Base-by-base conservation (phyloP, 2,329 filamentous ascomycete genomes). In the Phialophora macrospora region DNA sequence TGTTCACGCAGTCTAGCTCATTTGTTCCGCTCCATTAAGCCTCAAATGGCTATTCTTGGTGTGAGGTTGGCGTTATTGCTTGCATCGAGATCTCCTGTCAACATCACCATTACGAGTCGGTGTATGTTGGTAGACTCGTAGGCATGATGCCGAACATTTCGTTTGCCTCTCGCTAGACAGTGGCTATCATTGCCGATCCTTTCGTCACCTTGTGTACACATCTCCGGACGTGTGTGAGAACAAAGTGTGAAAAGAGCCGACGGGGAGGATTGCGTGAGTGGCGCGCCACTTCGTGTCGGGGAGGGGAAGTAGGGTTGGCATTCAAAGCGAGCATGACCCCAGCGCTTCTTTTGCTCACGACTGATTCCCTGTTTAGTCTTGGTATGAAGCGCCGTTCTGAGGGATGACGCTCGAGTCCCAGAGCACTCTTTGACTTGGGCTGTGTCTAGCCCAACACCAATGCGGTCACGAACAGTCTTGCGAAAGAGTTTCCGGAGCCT, bases 151-250 rank as follows among this genome's bases (percentile, higher is more conserved):
- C 26, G 51, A 32, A 34, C n/a, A 24, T 55, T n/a, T 26, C 17
- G 20, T 24, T 62, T 30, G 51, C 48, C 59, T 54, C 48, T 62
- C 51, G 59, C 59, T 62, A 48, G 41, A 44, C 51, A 17, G 14
- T 34, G 59, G 26, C 59, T 55, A 62, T 62, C 59, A 55, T n/a
- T 46, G 59, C 22, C 26, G 59, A 62, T 62, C 59, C 55, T n/a
- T 30, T 41, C 46, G 46, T 52, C 58, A 60, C 58, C 30, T 12
- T 52, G 58, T 52, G 11, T 34, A 11, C 28, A 7, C 46, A 17
- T 14, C 7, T 38, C 26, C 22, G 22, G 41, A 12, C 55, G 26
- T 20, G 24, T 20, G 30, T 5, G 30, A 4, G 9, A 52, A 17
- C 20, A 34, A 49, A 38, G 24, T 22, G 28, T 48, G 28, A 60